Evolutionary conservation across 2,329 filamentous ascomycete genomes (phyloP), one percentile per base, ranked within the genome.

Genomic region (Sporothrix phasma): DNA sequence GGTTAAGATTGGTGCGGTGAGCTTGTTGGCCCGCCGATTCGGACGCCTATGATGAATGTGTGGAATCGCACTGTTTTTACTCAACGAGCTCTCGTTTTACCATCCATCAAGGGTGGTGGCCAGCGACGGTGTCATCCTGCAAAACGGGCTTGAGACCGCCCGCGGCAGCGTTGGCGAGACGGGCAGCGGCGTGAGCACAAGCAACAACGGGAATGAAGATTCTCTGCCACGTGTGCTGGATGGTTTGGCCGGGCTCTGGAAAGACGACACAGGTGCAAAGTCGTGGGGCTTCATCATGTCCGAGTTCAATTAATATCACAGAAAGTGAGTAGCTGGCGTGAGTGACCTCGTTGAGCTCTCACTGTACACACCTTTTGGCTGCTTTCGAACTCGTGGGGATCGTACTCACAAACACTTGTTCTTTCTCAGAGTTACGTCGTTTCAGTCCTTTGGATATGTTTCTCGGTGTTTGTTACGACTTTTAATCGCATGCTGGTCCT

Each of bases 111-210:
- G 13, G 53, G 53, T 24, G 37, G 53, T n/a, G 7, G 22, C 13
- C 0, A 41, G 11, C 6, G 24, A 45, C 19, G 70, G 71, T 5
- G 70, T 74, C 2, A 65, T 68, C 2, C 56, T 73, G 3, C 63
- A 60, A 54, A 49, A 69, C 0, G 71, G 70, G 5, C 67, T 73
- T 1, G 63, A 49, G 3, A 65, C 72, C 3, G 73, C 73, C 0
- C 64, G 69, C 22, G 71, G 73, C 5, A 70, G 69, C 3, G 72
- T 77, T 43, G 74, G 74, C 5, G 66, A 69, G 43, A 51, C 39
- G 0, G 73, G 74, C 1, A 75, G 74, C 62, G 76, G 77, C 5
- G 72, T 76, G 13, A 78, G 78, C 68, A 74, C 74, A 31, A 68
- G 78, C 4, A 69, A 69, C 74, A 19, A 73, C 75, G 54, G 47